Percentiles rank a stretch among this genome's conserved stretches.
phyloP scores from a whole-genome alignment of 306 rosid species.

The Adenanthera pavonina region DNA sequence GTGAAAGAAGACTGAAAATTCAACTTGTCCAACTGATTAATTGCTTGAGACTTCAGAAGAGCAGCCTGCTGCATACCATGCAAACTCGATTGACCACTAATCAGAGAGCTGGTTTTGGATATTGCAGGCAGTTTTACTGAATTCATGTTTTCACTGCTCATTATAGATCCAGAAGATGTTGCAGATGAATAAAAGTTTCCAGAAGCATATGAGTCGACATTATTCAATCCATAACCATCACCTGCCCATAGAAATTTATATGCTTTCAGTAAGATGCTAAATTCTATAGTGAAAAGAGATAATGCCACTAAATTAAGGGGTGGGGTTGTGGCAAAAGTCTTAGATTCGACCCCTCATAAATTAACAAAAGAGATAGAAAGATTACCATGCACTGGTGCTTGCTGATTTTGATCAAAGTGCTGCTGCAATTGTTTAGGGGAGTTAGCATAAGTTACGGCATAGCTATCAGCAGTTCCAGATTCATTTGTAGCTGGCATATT shows the following conservation, averaged over 20 bases:
- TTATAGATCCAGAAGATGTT: slow-evolving; percentile 74
- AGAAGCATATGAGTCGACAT: slow-evolving; percentile 67
- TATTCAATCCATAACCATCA: slow-evolving; percentile 75
- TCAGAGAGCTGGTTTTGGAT: slow-evolving; percentile 64
- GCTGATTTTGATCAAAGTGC: slow-evolving; percentile 61
- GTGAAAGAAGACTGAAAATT: slow-evolving; percentile 67
- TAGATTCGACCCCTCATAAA: not conserved
- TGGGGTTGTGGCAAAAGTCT: not conserved
- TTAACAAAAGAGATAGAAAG: slow-evolving; percentile 18
- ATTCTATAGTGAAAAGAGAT: slow-evolving; percentile 30
- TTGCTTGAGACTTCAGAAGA: slow-evolving; percentile 61
- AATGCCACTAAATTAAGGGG: not conserved
- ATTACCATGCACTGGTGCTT: slow-evolving; percentile 66
- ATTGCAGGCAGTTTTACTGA: slow-evolving; percentile 65
- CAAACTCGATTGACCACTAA: slow-evolving; percentile 70
- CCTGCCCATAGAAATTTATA: slow-evolving; percentile 59
- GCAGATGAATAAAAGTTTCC: slow-evolving; percentile 69
- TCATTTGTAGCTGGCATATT: slow-evolving; percentile 66
- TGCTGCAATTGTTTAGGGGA: slow-evolving; percentile 67
- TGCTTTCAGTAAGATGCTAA: slow-evolving; percentile 35
- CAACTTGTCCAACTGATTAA: slow-evolving; percentile 75
- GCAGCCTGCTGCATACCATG: slow-evolving; percentile 64
- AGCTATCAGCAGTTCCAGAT: slow-evolving; percentile 73
- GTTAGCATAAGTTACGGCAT: slow-evolving; percentile 56
- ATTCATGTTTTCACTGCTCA: slow-evolving; percentile 67